These are phyloP conservation scores for Polyplosphaeria fusca DNA, from an alignment of 495 filamentous ascomycete genomes.

Conservation along the genomic window DNA sequence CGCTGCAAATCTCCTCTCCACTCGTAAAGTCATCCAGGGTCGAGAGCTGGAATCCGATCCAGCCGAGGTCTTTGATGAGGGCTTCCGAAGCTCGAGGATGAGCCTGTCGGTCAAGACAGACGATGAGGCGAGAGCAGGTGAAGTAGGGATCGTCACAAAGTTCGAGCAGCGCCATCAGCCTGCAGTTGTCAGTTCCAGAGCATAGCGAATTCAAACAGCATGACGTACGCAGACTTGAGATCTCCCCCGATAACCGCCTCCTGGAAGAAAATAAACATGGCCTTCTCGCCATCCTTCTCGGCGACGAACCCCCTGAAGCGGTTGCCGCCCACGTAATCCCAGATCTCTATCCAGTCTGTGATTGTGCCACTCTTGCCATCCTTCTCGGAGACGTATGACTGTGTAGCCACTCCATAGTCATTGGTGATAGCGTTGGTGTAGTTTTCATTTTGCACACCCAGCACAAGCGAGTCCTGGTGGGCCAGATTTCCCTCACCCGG, in stretches of 20 bases:
- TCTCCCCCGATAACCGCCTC: slow-evolving; percentile 63
- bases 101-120: slow-evolving; percentile 69
- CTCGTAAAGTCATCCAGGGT: slow-evolving; percentile 71
- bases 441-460: slow-evolving; percentile 47
- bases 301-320: slow-evolving; percentile 82
- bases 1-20: slow-evolving; percentile 57
- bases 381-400: slow-evolving; percentile 15
- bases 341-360: slow-evolving; percentile 69
- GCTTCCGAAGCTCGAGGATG: slow-evolving; percentile 55
- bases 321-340: slow-evolving; percentile 80
- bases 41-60: slow-evolving; percentile 84
- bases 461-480: slow-evolving; percentile 69
- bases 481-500: slow-evolving; percentile 82
- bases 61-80: slow-evolving; percentile 76
- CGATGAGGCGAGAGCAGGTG: slow-evolving; percentile 70
- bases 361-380: slow-evolving; percentile 39
- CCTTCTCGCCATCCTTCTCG: slow-evolving; percentile 59
- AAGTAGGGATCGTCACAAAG: slow-evolving; percentile 67
- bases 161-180: slow-evolving; percentile 87
- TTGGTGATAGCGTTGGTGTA: slow-evolving; percentile 1
- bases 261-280: slow-evolving; percentile 87
- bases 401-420: slow-evolving; percentile 21
- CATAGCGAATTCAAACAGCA: no score
- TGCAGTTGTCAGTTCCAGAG: slow-evolving; percentile 44
- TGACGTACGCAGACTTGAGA: slow-evolving; percentile 80